phyloP scores from a whole-genome alignment of 73 alveolate genomes.

The Urostyla sp. region DNA sequence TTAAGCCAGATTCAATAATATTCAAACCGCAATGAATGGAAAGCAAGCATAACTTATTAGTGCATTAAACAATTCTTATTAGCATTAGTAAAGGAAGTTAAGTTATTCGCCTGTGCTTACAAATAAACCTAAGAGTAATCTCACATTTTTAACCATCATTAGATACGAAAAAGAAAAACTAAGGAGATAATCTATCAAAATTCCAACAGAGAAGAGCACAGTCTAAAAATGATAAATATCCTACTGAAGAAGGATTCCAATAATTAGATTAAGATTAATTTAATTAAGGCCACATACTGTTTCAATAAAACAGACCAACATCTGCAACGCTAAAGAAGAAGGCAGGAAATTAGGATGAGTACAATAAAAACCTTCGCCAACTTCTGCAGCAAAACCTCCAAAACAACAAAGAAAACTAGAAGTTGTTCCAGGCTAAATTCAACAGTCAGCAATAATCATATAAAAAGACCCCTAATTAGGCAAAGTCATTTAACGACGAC shows the following conservation, averaged over 20 bases:
- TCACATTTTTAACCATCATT: neutral
- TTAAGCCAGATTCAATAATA: constrained; percentile 35
- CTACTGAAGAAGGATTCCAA: constrained; percentile 25
- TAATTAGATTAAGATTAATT: no score
- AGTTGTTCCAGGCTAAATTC: no score
- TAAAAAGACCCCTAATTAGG: no score
- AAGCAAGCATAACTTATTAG: constrained; percentile 12
- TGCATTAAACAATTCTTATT: constrained; percentile 35
- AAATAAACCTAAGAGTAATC: constrained; percentile 8
- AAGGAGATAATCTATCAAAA: constrained; percentile 5
- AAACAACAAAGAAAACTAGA: no score
- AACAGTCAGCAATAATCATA: no score
- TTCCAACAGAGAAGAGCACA: constrained; percentile 47
- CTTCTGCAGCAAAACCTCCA: no score
- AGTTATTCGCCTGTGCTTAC: constrained; percentile 48
- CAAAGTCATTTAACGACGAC: no score
- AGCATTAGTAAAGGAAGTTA: constrained; percentile 37
- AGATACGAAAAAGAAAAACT: neutral
- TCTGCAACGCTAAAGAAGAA: no score
- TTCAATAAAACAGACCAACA: no score
- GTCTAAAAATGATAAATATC: constrained; percentile 40
- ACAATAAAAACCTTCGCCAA: no score
- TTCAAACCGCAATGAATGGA: neutral
- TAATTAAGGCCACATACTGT: no score
- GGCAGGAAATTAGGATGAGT: no score